Conservation (phyloP, 2,329 filamentous ascomycete species). For the Cercospora janseana region DNA sequence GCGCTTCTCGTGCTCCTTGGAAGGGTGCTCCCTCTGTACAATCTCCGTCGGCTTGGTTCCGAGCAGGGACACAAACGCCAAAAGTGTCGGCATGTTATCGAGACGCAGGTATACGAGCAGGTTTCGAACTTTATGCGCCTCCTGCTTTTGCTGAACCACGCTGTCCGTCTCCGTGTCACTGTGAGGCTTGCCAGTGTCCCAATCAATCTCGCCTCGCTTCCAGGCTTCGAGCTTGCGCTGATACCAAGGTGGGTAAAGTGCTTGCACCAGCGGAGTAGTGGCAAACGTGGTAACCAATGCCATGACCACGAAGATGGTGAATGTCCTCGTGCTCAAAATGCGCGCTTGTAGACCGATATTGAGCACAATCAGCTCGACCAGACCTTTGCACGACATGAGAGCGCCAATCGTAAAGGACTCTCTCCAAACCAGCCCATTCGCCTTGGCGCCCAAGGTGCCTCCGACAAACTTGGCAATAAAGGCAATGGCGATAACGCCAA, state of each 20-base stretch:
- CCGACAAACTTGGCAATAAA: conserved; percentile 84
- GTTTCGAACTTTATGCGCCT: conserved; percentile 56
- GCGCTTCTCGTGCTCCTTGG: conserved; percentile 21
- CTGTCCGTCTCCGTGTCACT: conserved; percentile 36
- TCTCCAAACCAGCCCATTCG: conserved; percentile 79
- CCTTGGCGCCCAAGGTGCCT: conserved; percentile 72
- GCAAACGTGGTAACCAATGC: conserved; percentile 80
- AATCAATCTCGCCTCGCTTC: conserved; percentile 86
- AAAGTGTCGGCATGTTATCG: conserved; percentile 77
- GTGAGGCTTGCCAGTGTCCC: conserved; percentile 63
- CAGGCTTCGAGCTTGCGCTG: conserved; percentile 70
- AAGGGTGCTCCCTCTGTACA: conserved; percentile 41
- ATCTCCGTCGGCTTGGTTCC: conserved; percentile 53
- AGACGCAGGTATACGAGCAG: conserved; percentile 79
- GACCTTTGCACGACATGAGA: conserved; percentile 94
- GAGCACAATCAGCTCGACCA: conserved; percentile 75
- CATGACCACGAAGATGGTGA: conserved; percentile 95
- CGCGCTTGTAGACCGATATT: conserved; percentile 21
- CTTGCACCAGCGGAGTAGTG: conserved; percentile 72
- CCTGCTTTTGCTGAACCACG: conserved; percentile 50
- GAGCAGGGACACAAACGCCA: conserved; percentile 78
- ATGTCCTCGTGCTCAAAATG: conserved; percentile 72
- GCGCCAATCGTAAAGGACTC: conserved; percentile 85
- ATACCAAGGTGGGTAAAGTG: conserved; percentile 75
- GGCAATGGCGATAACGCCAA: conserved; percentile 77